Evolutionary conservation across 306 rosid species (phyloP).

Genomic region (Cucumis hystrix): DNA sequence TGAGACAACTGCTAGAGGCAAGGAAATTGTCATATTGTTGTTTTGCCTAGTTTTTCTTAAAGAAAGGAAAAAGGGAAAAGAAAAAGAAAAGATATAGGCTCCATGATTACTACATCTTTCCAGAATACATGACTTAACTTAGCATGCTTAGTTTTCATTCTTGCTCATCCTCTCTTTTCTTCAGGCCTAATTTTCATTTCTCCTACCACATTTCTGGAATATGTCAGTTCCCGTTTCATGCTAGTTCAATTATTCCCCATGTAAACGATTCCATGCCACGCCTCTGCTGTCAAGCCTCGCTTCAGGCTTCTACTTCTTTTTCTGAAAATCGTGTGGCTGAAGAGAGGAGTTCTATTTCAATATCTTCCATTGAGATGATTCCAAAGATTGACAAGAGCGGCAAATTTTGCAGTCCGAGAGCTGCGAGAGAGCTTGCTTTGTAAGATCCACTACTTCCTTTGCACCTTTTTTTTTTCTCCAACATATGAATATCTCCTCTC

Average conservation of each 20-base stretch:
- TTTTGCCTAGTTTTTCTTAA: background rate
- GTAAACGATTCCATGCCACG: background rate
- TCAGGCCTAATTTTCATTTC: background rate
- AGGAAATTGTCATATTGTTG: background rate
- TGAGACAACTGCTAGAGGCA: background rate
- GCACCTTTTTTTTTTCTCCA: background rate
- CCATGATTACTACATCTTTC: background rate
- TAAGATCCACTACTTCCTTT: constrained; percentile 7
- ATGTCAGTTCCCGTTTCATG: background rate
- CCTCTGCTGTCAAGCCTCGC: constrained; percentile 17
- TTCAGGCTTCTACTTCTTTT: constrained; percentile 26
- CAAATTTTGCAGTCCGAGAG: constrained; percentile 83
- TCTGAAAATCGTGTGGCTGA: constrained; percentile 19
- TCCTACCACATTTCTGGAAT: constrained; percentile 2
- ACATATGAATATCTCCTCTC: too few relatives aligned
- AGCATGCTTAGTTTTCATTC: background rate
- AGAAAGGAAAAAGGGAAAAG: background rate
- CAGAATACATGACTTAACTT: background rate
- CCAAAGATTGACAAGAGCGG: constrained; percentile 83
- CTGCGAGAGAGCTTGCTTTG: constrained; percentile 94
- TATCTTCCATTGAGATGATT: constrained; percentile 19
- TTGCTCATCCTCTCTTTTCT: background rate
- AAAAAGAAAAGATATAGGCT: background rate
- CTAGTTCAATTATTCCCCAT: background rate
- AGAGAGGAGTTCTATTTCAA: constrained; percentile 6